These are phyloP conservation scores for Pseudoturritis turrita DNA, from an alignment of 345 rosid species.

Conservation along the genomic window DNA sequence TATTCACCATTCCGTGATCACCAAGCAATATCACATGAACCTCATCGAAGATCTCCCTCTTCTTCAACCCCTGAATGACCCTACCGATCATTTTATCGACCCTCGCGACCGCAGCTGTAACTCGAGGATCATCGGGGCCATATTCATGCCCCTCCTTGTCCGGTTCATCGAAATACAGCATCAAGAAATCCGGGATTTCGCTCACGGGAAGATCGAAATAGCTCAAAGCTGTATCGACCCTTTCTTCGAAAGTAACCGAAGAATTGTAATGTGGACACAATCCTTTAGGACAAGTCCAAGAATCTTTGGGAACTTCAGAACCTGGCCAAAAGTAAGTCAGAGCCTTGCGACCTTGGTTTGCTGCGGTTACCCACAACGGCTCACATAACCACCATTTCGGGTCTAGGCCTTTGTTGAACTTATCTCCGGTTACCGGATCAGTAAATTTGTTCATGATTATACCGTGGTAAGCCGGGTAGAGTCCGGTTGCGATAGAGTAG, in stretches of 20 bases:
- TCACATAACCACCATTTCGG: too few species aligned
- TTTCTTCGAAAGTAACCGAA: conserved; percentile 61
- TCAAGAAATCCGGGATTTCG: conserved; percentile 66
- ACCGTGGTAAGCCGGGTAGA: conserved; percentile 84
- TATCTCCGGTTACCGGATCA: too few species aligned
- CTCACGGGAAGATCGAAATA: conserved; percentile 57
- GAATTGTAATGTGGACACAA: conserved; percentile 49
- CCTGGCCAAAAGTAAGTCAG: too few species aligned
- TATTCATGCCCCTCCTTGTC: conserved; percentile 74
- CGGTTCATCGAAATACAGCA: conserved; percentile 75
- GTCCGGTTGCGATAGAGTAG: conserved; percentile 86
- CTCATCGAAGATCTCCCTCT: conserved; percentile 67
- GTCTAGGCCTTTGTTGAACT: too few species aligned
- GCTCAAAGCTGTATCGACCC: conserved; percentile 62
- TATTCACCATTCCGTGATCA: conserved; percentile 94
- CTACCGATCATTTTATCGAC: conserved; percentile 66
- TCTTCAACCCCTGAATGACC: conserved; percentile 64
- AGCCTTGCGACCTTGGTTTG: too few species aligned
- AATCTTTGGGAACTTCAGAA: too few species aligned
- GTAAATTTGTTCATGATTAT: too few species aligned
- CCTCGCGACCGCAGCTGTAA: conserved; percentile 54
- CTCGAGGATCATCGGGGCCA: conserved; percentile 78
- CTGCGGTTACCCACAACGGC: too few species aligned
- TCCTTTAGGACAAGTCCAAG: conserved; percentile 54
- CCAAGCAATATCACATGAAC: conserved; percentile 76